Conservation (phyloP, 805 yeast species). For the Candida golubevii region DNA sequence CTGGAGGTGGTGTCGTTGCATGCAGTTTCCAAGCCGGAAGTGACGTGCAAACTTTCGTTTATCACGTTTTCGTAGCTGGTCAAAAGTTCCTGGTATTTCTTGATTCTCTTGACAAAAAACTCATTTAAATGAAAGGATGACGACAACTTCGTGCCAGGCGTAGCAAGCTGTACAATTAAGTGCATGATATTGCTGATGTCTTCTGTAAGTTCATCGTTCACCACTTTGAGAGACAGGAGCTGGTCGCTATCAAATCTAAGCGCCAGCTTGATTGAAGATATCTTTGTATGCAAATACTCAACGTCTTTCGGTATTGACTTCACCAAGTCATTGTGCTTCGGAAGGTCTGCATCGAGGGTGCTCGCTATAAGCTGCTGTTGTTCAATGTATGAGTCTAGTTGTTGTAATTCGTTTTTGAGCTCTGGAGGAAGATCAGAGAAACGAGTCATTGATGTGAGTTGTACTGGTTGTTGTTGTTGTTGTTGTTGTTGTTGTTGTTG, state of each 20-base stretch:
- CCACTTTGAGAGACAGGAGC: conserved; percentile 29
- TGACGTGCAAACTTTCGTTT: conserved; percentile 53
- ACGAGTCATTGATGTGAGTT: conserved; percentile 67
- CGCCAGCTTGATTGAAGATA: conserved; percentile 64
- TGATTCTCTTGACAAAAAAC: conserved; percentile 50
- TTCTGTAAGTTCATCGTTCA: conserved; percentile 39
- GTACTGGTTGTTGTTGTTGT: conserved; percentile 42
- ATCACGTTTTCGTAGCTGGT: conserved; percentile 60
- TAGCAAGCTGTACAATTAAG: conserved; percentile 46
- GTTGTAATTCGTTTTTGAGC: conserved; percentile 64
- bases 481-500: conserved; percentile 32
- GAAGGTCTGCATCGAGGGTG: conserved; percentile 55
- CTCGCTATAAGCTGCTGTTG: conserved; percentile 71
- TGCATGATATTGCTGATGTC: conserved; percentile 53
- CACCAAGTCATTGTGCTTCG: conserved; percentile 60
- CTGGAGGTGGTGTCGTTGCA: conserved; percentile 39
- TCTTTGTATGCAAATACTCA: conserved; percentile 55
- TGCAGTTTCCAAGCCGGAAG: conserved; percentile 38
- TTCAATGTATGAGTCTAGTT: conserved; percentile 67
- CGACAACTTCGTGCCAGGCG: conserved; percentile 55
- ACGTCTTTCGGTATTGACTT: conserved; percentile 73
- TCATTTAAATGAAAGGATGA: conserved; percentile 52
- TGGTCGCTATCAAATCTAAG: conserved; percentile 43
- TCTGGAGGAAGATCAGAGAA: conserved; percentile 71
- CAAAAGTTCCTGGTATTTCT: conserved; percentile 44